Evolutionary conservation across 2,329 filamentous ascomycete genomes (phyloP), one percentile per base, ranked within the genome.

Genomic region (Beauveria medogensis): DNA sequence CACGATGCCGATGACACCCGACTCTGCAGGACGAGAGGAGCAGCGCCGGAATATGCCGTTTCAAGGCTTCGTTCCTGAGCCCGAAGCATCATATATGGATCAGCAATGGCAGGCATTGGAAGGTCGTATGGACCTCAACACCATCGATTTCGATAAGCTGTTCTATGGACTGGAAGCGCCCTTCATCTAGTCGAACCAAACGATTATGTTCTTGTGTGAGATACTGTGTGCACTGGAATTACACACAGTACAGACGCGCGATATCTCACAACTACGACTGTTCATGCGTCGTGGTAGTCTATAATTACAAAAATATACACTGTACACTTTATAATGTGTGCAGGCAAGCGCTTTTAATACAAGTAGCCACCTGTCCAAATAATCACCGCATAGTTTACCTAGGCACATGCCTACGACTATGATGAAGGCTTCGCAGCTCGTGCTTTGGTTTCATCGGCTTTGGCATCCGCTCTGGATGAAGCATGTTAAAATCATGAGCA

Each of bases 101-200:
- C 65, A 67, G 47, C 66, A 67, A 48, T 67, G 69, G 65, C 66
- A 67, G 9, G 64, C 65, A 43, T 58, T 72, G 1, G 69, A 70
- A 28, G 66, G 67, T 0, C 66, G 67, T 20, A 69, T 71, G 67
- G 68, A 72, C n/a, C 54, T 74, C 24, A 70, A 74, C 48, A 66
- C 66, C 6, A 71, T 74, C 63, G 71, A 74, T 52, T 74, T 72
- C 70, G 71, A 74, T 44, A 68, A 67, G 48, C 58, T 74, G 16
- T 68, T 74, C 55, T 73, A 70, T 67, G 69, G 70, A 1, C 55
- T 74, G 24, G 72, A 74, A 51, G 67, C 72, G 20, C 69, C 72
- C 2, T 69, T 74, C 43, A 68, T 73, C 24, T 72, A 41, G 64
- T 24, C 22, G 6, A 24, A 34, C 28, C 34, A n/a, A 18, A 7